Percentiles rank a stretch among this genome's conserved stretches.
These are phyloP conservation scores for Lactifluus subvellereus DNA, from an alignment of 768 basidiomycete genomes.

Conservation along the genomic window DNA sequence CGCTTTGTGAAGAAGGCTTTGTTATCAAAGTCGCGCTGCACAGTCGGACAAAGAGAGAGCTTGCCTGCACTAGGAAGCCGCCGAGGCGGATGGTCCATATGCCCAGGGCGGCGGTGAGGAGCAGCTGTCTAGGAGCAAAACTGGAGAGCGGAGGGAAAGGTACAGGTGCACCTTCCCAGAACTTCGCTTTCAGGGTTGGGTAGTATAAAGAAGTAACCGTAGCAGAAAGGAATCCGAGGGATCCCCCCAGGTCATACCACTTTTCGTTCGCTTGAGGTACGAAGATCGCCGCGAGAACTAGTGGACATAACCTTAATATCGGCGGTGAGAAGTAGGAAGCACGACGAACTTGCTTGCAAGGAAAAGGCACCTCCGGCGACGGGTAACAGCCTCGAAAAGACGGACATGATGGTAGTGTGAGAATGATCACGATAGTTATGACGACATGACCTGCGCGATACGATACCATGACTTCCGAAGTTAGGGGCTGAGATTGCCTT, in stretches of 20 bases:
- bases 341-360: slow-evolving; percentile 1
- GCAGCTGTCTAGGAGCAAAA: slow-evolving; percentile 52
- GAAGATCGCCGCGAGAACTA: slow-evolving; percentile 53
- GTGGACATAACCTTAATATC: background rate
- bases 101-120: background rate
- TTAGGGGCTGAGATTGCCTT: no score
- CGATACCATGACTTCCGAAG: no score
- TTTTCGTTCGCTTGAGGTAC: slow-evolving; percentile 61
- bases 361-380: slow-evolving; percentile 42
- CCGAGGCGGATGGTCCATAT: slow-evolving; percentile 59
- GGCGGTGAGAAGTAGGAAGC: background rate
- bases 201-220: slow-evolving; percentile 55
- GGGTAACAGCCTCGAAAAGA: slow-evolving; percentile 52
- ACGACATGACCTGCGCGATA: background rate
- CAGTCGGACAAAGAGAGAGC: slow-evolving; percentile 19
- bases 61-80: slow-evolving; percentile 48
- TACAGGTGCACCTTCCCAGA: slow-evolving; percentile 33
- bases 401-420: slow-evolving; percentile 33
- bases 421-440: background rate
- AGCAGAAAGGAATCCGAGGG: slow-evolving; percentile 59
- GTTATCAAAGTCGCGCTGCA: background rate
- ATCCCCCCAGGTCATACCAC: slow-evolving; percentile 62
- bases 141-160: slow-evolving; percentile 39
- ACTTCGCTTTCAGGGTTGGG: slow-evolving; percentile 37
- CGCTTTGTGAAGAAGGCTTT: slow-evolving; percentile 27